Percentiles rank a stretch among this genome's conserved stretches.
These are phyloP conservation scores for Chimonanthus salicifolius DNA, from an alignment of 164 flowering plant species.

Conservation along the genomic window DNA sequence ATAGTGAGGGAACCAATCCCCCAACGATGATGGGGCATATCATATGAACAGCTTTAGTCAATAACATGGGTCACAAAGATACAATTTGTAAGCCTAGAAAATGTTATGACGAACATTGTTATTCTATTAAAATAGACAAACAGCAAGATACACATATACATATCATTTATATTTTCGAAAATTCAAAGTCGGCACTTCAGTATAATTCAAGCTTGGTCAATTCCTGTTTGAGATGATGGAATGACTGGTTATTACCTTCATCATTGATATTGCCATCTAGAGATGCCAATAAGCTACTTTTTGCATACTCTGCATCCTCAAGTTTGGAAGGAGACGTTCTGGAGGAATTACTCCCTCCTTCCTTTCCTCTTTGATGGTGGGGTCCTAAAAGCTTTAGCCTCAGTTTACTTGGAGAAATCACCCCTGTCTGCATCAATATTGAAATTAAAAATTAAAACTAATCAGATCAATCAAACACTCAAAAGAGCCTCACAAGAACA, in stretches of 20 bases:
- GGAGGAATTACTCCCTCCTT: constrained; percentile 54
- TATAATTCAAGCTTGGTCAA: neutral
- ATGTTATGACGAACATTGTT: neutral
- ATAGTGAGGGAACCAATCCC: neutral
- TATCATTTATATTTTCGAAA: neutral
- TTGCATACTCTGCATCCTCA: constrained; percentile 61
- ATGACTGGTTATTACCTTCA: constrained; percentile 28
- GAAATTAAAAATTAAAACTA: neutral
- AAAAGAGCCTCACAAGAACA: neutral
- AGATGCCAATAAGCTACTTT: constrained; percentile 55
- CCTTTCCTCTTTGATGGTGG: constrained; percentile 50
- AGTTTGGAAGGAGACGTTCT: constrained; percentile 83
- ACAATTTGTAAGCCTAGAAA: neutral
- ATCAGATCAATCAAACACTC: neutral
- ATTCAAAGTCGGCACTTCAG: neutral
- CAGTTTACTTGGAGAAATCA: constrained; percentile 86
- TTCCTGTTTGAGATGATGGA: neutral
- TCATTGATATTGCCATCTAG: constrained; percentile 32
- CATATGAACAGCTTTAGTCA: neutral
- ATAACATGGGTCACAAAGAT: neutral
- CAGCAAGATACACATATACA: neutral
- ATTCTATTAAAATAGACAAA: no score
- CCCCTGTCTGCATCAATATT: constrained; percentile 50
- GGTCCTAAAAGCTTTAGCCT: constrained; percentile 82
- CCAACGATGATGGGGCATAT: neutral